Conservation (phyloP, 1,284 basidiomycete species). For the Somion occarium region DNA sequence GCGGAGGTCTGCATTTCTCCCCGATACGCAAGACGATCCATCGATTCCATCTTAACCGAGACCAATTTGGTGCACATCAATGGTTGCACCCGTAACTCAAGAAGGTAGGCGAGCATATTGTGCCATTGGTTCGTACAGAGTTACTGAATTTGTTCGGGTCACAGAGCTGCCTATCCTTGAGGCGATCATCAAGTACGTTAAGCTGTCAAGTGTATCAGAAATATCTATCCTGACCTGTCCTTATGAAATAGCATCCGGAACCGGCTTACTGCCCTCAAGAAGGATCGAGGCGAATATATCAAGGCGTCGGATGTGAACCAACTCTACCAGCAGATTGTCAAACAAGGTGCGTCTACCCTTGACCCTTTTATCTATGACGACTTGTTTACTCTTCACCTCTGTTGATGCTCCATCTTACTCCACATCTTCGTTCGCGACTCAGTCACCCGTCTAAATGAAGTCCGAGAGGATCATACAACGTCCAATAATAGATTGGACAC, state of each 20-base stretch:
- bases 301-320: conserved; percentile 91
- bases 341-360: conserved; percentile 65
- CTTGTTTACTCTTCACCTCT: background rate
- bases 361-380: background rate
- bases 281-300: conserved; percentile 85
- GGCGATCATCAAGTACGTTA: conserved; percentile 81
- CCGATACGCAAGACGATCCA: background rate
- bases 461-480: conserved; percentile 74
- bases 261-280: conserved; percentile 83
- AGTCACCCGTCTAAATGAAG: conserved; percentile 92
- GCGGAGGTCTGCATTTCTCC: background rate
- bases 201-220: conserved; percentile 8
- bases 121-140: conserved; percentile 15
- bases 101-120: conserved; percentile 47
- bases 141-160: conserved; percentile 22
- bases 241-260: conserved; percentile 75
- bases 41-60: background rate
- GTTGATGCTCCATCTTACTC: background rate
- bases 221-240: background rate
- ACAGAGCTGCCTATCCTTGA: conserved; percentile 92
- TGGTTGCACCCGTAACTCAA: conserved; percentile 67
- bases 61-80: conserved; percentile 26
- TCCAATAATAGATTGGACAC: conserved; percentile 91
- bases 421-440: conserved; percentile 8
- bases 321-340: conserved; percentile 91